Evolutionary conservation across 164 flowering plant genomes (phyloP), one percentile per base, ranked within the genome.

Genomic region (Nelumbo lutea): DNA sequence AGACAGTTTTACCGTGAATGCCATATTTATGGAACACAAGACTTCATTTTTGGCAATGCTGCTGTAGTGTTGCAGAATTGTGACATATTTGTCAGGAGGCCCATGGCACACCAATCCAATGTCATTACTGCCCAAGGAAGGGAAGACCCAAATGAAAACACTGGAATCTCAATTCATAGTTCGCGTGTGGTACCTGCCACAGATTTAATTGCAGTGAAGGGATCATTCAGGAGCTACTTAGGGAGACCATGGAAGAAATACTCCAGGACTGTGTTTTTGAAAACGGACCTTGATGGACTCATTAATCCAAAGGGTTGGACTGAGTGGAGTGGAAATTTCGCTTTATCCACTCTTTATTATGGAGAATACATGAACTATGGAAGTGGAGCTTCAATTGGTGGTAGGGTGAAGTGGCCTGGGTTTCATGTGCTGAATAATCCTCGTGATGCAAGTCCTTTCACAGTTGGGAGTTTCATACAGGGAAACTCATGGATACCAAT

Each of bases 1-100:
- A 47, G 91, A 13, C 91, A 90, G 66, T 88, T 90, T 61, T 90
- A 81, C 52, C 82, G 89, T 9, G 86, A 86, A 13, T 90, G 92
- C 60, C 77, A 83, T 2, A 65, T 90, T 0, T 74, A 86, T n/a
- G 89, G 89, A 60, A 88, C 95, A 1, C 64, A 85, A 0, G 88
- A 90, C 65, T 84, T 85, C 80, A 88, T 85, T 51, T 88, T 90
- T 45, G 92, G 93, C 3, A 71, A 90, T 51, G 87, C 89, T 0
- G 69, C 84, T 0, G 86, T 63, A 1, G 83, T 90, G 2, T 52
- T 90, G 11, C 90, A 90, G 62, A 82, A 84, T 71, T 90, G 88
- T 39, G 79, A 85, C 68, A 84, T 90, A 11, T 77, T 64, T 40
- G 79, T 84, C 0, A 74, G 85, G 41, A 71, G 67, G 61, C 93